Evolutionary conservation across 305 asterid species (phyloP).

Genomic region (Solanum aculeatissimum): DNA sequence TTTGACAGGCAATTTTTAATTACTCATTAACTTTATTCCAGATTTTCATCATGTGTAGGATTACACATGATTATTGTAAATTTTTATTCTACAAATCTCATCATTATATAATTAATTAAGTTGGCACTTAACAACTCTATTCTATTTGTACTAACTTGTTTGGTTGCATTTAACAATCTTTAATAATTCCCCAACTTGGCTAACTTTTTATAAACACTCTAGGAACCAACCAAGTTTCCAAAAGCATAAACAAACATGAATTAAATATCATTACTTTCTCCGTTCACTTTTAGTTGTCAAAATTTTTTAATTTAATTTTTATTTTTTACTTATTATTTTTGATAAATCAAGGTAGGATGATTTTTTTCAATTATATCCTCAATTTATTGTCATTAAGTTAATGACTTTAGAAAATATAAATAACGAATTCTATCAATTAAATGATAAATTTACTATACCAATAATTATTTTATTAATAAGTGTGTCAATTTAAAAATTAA

Average conservation of each 20-base stretch:
- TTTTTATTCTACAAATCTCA: not conserved
- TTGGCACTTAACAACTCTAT: not conserved
- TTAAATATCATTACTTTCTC: not conserved
- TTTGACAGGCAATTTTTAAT: conserved; percentile 8
- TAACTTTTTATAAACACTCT: conserved; percentile 11
- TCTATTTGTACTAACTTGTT: not conserved
- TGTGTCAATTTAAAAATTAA: no score
- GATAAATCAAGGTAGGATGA: no score
- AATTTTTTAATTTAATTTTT: no score
- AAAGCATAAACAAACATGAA: conserved; percentile 17
- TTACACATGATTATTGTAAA: conserved; percentile 4
- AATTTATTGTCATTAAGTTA: no score
- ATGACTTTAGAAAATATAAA: no score
- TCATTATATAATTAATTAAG: conserved; percentile 12
- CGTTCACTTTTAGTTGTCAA: no score
- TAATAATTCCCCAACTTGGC: conserved; percentile 12
- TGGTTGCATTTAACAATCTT: not conserved
- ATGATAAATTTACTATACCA: no score
- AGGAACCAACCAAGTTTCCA: conserved; percentile 29
- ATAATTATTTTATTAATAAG: no score
- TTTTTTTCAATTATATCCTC: no score
- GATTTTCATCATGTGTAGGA: conserved; percentile 20
- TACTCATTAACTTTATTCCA: not conserved
- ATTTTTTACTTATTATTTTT: no score
- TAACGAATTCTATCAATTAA: no score